Conservation (phyloP, 2,329 filamentous ascomycete genomes). For the Phyllosticta citrichinensis region DNA sequence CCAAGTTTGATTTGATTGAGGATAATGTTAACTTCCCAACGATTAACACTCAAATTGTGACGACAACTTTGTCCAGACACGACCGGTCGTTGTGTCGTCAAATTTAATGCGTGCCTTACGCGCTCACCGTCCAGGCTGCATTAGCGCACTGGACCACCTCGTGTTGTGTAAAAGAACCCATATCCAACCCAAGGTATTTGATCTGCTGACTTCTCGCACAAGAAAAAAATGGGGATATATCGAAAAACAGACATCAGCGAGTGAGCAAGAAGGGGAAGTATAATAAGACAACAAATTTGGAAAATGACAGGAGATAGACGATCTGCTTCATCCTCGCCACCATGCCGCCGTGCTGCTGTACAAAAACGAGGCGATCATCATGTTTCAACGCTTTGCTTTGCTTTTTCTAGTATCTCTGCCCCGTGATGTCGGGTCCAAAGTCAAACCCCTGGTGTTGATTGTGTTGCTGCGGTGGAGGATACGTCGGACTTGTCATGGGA, state of each 20-base stretch:
- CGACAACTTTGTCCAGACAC: not conserved
- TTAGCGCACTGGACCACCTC: not conserved
- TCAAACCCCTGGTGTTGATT: slow-evolving; percentile 23
- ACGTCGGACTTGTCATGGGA: slow-evolving; percentile 31
- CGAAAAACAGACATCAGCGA: not conserved
- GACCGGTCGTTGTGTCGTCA: not conserved
- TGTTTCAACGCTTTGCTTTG: not conserved
- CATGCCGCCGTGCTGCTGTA: not conserved
- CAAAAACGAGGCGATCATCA: not conserved
- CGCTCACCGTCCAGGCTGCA: not conserved
- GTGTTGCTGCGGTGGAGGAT: slow-evolving; percentile 23
- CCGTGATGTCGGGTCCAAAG: slow-evolving; percentile 19
- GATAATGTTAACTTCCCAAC: not conserved
- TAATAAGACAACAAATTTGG: not conserved
- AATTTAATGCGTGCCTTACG: not conserved
- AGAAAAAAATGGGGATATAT: not conserved
- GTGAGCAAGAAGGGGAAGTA: not conserved
- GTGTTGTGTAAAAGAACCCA: not conserved
- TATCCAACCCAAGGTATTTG: not conserved
- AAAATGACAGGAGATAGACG: not conserved
- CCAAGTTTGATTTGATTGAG: not conserved
- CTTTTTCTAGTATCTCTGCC: not conserved
- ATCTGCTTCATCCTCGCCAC: not conserved
- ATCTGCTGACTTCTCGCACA: not conserved
- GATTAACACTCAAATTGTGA: not conserved